A percentile compares a stretch with the other conserved stretches of the same genome.
Evolutionary conservation across 1,139 yeast genomes (phyloP).

Genomic region (Saccharomyces uvarum): DNA sequence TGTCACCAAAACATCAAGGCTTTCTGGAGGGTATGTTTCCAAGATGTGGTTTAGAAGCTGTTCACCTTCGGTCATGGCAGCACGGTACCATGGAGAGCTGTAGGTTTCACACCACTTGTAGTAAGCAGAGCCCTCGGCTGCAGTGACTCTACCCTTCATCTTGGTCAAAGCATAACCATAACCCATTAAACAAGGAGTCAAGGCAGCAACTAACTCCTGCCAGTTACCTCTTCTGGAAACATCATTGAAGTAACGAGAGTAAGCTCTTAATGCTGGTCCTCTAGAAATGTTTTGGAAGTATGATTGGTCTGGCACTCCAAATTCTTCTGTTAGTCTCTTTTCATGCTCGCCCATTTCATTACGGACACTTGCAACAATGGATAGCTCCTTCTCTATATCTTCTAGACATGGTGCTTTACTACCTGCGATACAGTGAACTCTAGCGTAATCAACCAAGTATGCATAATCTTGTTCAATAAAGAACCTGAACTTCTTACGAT

Average conservation of each 20-base stretch:
- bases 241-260: slow-evolving; percentile 52
- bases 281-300: slow-evolving; percentile 42
- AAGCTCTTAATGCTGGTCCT: slow-evolving; percentile 49
- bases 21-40: slow-evolving; percentile 32
- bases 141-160: slow-evolving; percentile 17
- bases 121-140: slow-evolving; percentile 35
- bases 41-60: slow-evolving; percentile 41
- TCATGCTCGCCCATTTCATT: slow-evolving; percentile 53
- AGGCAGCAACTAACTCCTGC: slow-evolving; percentile 57
- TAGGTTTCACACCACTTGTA: slow-evolving; percentile 57
- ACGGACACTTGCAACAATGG: slow-evolving; percentile 46
- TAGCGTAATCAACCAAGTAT: slow-evolving; percentile 62
- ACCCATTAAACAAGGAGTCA: slow-evolving; percentile 75
- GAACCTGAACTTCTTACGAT: slow-evolving; percentile 44
- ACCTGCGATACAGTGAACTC: slow-evolving; percentile 59
- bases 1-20: slow-evolving; percentile 46
- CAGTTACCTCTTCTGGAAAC: slow-evolving; percentile 50
- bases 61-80: slow-evolving; percentile 46
- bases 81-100: slow-evolving; percentile 46
- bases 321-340: slow-evolving; percentile 39
- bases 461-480: slow-evolving; percentile 67
- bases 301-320: slow-evolving; percentile 36
- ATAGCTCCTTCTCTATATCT: slow-evolving; percentile 46
- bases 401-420: slow-evolving; percentile 52
- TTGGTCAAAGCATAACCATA: slow-evolving; percentile 43